Percentiles rank a stretch among this genome's conserved stretches.
Conservation (phyloP, 2,329 filamentous ascomycete genomes). For the Immersiporthe knoxdaviesiana region DNA sequence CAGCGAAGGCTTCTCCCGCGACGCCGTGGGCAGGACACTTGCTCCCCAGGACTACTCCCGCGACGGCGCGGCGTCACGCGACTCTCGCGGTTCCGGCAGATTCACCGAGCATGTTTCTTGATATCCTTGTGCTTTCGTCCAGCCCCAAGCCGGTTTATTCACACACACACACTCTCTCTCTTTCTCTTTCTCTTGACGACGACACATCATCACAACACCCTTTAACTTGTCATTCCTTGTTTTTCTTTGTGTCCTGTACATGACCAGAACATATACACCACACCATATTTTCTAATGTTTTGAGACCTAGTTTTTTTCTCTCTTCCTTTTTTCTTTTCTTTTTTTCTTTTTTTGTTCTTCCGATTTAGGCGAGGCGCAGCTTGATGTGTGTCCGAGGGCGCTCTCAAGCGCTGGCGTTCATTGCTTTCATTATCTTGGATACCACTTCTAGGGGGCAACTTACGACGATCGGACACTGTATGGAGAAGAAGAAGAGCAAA, state of each 20-base stretch:
- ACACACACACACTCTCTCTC: too few species aligned
- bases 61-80: constrained; percentile 24
- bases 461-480: constrained; percentile 26
- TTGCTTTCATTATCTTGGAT: constrained; percentile 29
- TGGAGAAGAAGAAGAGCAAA: constrained; percentile 15
- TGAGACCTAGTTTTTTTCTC: constrained; percentile 22
- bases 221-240: constrained; percentile 4
- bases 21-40: constrained; percentile 24
- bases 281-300: constrained; percentile 30
- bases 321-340: background rate
- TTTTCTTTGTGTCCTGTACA: constrained; percentile 21
- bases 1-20: constrained; percentile 10
- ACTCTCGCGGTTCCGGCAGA: constrained; percentile 24
- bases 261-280: constrained; percentile 26
- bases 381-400: constrained; percentile 27
- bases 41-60: constrained; percentile 26
- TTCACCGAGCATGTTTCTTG: constrained; percentile 28
- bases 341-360: background rate
- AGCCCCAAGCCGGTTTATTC: too few species aligned
- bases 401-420: constrained; percentile 27
- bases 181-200: constrained; percentile 4
- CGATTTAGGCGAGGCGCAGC: constrained; percentile 5
- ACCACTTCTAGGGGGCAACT: constrained; percentile 29
- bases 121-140: constrained; percentile 4
- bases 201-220: constrained; percentile 9